Percentiles rank a stretch among this genome's conserved stretches.
These are phyloP conservation scores for Aspergillus panamensis DNA, from an alignment of 495 filamentous ascomycete species.

Conservation along the genomic window DNA sequence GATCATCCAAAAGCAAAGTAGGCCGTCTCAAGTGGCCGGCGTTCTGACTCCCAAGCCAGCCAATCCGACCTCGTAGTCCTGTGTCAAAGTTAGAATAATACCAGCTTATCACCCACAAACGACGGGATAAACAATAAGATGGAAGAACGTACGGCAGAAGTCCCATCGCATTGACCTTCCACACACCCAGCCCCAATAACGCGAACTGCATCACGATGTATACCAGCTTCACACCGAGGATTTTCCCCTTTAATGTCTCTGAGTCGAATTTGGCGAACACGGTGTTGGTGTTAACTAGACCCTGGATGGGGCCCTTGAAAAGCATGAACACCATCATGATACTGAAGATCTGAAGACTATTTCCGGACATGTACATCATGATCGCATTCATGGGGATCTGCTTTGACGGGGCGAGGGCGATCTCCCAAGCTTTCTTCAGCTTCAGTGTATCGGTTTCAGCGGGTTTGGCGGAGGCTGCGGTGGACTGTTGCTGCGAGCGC, in stretches of 20 bases:
- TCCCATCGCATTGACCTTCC: constrained; percentile 97
- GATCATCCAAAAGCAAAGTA: constrained; percentile 45
- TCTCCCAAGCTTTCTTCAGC: constrained; percentile 98
- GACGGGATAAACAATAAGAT: background rate
- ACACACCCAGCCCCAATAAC: constrained; percentile 80
- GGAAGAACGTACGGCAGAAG: constrained; percentile 71
- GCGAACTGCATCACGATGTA: constrained; percentile 85
- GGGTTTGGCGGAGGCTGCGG: constrained; percentile 33
- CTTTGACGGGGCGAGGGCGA: constrained; percentile 91
- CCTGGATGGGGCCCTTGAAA: constrained; percentile 93
- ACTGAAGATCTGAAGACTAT: constrained; percentile 96
- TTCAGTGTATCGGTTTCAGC: constrained; percentile 92
- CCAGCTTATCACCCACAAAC: background rate
- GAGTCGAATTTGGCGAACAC: constrained; percentile 88
- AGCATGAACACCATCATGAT: constrained; percentile 99
- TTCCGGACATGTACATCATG: constrained; percentile 99
- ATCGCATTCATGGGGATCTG: constrained; percentile 95
- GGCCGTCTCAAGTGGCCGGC: constrained; percentile 71
- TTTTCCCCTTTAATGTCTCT: constrained; percentile 64
- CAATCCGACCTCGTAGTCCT: constrained; percentile 93
- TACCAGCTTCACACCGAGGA: constrained; percentile 76
- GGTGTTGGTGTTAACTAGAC: constrained; percentile 70
- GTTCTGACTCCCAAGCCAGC: constrained; percentile 87
- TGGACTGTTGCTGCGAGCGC: constrained; percentile 35
- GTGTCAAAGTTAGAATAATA: constrained; percentile 21